Base-by-base conservation (phyloP, 805 yeast species). In the Debaryomyces prosopidis region DNA sequence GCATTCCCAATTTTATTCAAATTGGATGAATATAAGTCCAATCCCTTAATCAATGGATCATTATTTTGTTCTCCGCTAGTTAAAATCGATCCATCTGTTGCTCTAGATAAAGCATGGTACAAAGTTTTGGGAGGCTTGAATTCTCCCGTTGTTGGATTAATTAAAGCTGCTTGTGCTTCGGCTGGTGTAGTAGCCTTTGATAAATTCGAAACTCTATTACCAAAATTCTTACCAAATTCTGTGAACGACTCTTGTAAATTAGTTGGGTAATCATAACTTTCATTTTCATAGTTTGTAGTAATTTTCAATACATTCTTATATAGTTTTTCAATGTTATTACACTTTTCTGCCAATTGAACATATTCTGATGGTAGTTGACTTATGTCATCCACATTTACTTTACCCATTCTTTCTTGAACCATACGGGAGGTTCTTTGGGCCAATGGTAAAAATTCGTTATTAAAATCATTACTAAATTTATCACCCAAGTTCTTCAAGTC, bases 231-330 rank as follows among this genome's bases (percentile, higher is more conserved):
- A 42, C 89, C 83, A 47, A 87, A 77, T 50, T 85, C 91, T 40
- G 77, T 75, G 51, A 88, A 79, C n/a, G 90, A 81, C 60, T 89
- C 96, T 56, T 79, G 79, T 52, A 83, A 71, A 56, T 84, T 84
- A 44, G 82, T 79, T 8, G 96, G 96, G 63, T 88, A 88, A 66
- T 88, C 96, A 66, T 88, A 89, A 40, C 86, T 78, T 66, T 87
- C 96, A 53, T 71, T 78, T 58, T 85, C 91, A 66, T 85, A 88
- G 46, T 74, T 76, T 36, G 77, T 58, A 12, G 73, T 69, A 42
- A 71, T 65, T 50, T 68, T 71, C 54, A 71, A 65, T 17, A 70
- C 69, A 48, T 73, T 72, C 54, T 66, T 65, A 58, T 72, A 73
- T 46, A 72, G 57, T 34, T 57, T 63, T 45, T 71, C 77, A 46